Base-by-base conservation (phyloP, 306 rosid species). In the Dryas drummondii region DNA sequence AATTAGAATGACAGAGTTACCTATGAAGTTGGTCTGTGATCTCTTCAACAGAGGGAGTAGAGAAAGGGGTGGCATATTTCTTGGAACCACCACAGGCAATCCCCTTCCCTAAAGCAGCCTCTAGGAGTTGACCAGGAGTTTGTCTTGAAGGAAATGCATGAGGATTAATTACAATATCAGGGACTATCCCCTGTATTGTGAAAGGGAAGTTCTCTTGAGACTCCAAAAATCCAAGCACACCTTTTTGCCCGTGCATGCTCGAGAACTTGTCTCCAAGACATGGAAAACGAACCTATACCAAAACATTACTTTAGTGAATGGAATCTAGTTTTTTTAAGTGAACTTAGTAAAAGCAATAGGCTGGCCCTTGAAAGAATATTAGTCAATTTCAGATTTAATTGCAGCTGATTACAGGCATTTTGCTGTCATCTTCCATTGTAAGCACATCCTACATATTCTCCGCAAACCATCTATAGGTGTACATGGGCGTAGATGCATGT, bases 241-340 rank as follows among this genome's bases (percentile, higher is more conserved):
- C 99, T 78, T 94, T 94, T 52, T 94, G 99, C n/a, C 99, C 99
- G 49, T 94, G 99, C 99, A 94, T 94, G 73, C 98, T 92, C 15
- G 99, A 94, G 84, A 94, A 94, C 75, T 96, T 96, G 86, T 96
- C 99, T 74, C 99, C 99, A 48, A 92, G 97, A 76, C 87, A 89
- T 32, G 99, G 99, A 56, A 85, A 81, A n/a, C 99, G 92, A 63
- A 96, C 94, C 99, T 96, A 84, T 81, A 78, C 63, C 68, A 66
- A 66, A 56, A 62, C 60, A 66, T 7, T 54, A 59, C 46, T 71
- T 19, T 41, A 46, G 75, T 12, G 48, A 46, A 48, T 58, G 54
- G 12, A 59, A 44, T 4, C 44, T 13, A 49, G 57, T 19, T 50
- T 52, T 71, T 26, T 12, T 7, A 48, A 44, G 44, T 42, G 70